Evolutionary conservation across 305 asterid genomes (phyloP).

Genomic region (Solanum hybrid): DNA sequence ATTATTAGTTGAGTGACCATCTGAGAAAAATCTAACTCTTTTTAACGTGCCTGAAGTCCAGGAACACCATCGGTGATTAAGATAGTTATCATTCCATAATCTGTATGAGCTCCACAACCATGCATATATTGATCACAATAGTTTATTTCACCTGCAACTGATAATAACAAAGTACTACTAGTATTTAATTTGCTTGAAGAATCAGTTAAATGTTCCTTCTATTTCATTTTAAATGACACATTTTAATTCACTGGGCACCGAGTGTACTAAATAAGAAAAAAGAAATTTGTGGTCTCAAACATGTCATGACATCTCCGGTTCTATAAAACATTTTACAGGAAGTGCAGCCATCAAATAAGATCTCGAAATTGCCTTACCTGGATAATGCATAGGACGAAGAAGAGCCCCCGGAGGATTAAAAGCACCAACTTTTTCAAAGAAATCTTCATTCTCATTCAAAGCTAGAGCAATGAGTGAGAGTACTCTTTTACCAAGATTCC

Average conservation of each 20-base stretch:
- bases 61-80: conserved; percentile 39
- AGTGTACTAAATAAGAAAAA: neutral
- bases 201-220: neutral
- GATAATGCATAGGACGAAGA: conserved; percentile 47
- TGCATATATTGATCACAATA: conserved; percentile 21
- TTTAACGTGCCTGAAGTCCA: conserved; percentile 39
- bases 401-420: conserved; percentile 25
- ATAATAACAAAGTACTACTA: neutral
- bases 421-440: conserved; percentile 44
- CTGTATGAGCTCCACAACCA: conserved; percentile 66
- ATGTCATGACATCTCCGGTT: neutral
- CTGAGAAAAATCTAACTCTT: neutral
- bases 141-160: conserved; percentile 26
- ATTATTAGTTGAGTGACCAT: neutral
- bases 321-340: neutral
- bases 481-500: conserved; percentile 35
- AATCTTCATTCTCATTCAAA: conserved; percentile 39
- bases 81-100: conserved; percentile 60
- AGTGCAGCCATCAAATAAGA: neutral
- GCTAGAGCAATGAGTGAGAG: conserved; percentile 36
- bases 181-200: neutral
- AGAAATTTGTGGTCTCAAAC: neutral
- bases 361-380: conserved; percentile 20
- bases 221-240: neutral
- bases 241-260: neutral